Conservation (phyloP, 345 rosid genomes). For the Brassica rapa region DNA sequence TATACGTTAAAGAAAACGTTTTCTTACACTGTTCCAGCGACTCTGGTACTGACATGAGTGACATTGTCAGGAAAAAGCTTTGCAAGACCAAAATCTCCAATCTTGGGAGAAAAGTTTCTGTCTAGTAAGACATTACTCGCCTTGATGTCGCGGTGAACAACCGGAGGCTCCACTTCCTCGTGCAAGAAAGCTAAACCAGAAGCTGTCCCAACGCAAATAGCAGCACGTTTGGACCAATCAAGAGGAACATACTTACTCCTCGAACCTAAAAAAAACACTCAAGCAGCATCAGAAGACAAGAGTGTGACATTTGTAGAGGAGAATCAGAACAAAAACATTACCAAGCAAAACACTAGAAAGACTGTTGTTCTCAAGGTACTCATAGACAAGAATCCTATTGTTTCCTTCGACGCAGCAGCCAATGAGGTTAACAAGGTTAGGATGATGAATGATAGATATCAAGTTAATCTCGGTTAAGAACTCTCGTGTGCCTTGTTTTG, state of each 20-base stretch:
- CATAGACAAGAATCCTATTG: conserved; percentile 77
- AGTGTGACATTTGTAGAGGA: background rate
- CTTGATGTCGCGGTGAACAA: conserved; percentile 96
- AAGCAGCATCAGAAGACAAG: conserved; percentile 1
- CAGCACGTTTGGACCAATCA: conserved; percentile 76
- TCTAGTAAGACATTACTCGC: conserved; percentile 93
- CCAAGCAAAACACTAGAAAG: conserved; percentile 71
- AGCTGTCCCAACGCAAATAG: conserved; percentile 81
- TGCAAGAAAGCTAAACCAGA: conserved; percentile 82
- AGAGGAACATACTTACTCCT: conserved; percentile 47
- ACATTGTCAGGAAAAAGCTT: conserved; percentile 92
- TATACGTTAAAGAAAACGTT: too few species aligned
- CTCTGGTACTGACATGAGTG: conserved; percentile 91
- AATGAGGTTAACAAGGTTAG: conserved; percentile 79
- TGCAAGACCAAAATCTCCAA: conserved; percentile 96
- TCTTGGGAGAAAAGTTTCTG: conserved; percentile 71
- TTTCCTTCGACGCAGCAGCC: conserved; percentile 77
- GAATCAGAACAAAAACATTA: conserved; percentile 14
- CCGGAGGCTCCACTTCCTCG: conserved; percentile 78
- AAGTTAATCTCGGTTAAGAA: conserved; percentile 75
- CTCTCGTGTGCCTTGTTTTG: conserved; percentile 78
- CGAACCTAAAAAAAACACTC: conserved; percentile 45
- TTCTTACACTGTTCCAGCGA: conserved; percentile 93
- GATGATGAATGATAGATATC: conserved; percentile 73
- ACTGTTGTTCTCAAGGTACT: conserved; percentile 79